phyloP scores from a whole-genome alignment of 2,329 filamentous ascomycete genomes.

The Neofusicoccum parvum region DNA sequence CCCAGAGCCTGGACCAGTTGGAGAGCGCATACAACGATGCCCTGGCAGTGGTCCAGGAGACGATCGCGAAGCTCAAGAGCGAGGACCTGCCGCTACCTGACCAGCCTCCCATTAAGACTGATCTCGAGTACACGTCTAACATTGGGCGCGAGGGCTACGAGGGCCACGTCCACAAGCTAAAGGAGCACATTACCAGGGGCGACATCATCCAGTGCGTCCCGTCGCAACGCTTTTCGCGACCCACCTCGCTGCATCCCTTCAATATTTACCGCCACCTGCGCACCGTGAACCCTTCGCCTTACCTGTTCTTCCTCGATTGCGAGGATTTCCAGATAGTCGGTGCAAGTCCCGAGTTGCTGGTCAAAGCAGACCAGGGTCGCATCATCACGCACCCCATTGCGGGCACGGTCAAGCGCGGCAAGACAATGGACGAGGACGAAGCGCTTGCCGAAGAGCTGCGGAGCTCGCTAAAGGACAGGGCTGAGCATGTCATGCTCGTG shows the following conservation, averaged over 20 bases:
- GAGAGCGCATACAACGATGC: slow-evolving; percentile 71
- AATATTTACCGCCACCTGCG: slow-evolving; percentile 96
- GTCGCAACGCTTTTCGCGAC: slow-evolving; percentile 87
- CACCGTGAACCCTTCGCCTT: slow-evolving; percentile 96
- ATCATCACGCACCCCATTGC: slow-evolving; percentile 98
- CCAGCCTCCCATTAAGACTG: slow-evolving; percentile 71
- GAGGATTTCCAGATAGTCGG: slow-evolving; percentile 92
- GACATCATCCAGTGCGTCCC: slow-evolving; percentile 98
- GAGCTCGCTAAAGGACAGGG: slow-evolving; percentile 78
- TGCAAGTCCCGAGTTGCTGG: slow-evolving; percentile 90
- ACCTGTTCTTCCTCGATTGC: slow-evolving; percentile 95
- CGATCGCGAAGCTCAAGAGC: slow-evolving; percentile 71
- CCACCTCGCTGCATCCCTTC: slow-evolving; percentile 91
- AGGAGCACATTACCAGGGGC: slow-evolving; percentile 85
- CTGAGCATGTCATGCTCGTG: slow-evolving; percentile 80
- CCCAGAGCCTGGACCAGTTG: slow-evolving; percentile 55
- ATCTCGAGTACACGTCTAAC: slow-evolving; percentile 86
- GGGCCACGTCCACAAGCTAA: slow-evolving; percentile 79
- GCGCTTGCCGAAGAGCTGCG: slow-evolving; percentile 75
- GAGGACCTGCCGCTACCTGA: slow-evolving; percentile 76
- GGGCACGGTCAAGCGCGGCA: slow-evolving; percentile 87
- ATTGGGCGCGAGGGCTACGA: slow-evolving; percentile 89
- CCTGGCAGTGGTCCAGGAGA: slow-evolving; percentile 62
- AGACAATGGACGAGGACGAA: slow-evolving; percentile 78
- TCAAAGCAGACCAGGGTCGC: slow-evolving; percentile 82